Percentiles rank a stretch among this genome's conserved stretches.
phyloP scores from a whole-genome alignment of 768 basidiomycete species.

The Amanita fuliginea region DNA sequence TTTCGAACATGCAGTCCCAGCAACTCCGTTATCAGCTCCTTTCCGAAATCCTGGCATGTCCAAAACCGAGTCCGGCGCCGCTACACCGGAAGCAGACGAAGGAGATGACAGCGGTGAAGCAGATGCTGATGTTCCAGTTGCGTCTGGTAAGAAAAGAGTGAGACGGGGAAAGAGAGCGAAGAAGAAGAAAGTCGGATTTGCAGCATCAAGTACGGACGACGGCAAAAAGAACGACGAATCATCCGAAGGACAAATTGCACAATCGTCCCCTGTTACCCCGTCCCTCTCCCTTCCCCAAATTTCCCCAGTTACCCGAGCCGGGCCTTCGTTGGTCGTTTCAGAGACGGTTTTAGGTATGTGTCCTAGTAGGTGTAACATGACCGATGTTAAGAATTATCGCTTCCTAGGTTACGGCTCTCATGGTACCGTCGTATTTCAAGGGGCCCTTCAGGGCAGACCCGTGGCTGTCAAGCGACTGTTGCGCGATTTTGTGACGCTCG shows the following conservation, averaged over 20 bases:
- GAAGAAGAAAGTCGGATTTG: constrained; percentile 35
- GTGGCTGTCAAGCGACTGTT: constrained; percentile 98
- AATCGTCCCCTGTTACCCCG: constrained; percentile 9
- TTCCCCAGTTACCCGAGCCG: constrained; percentile 13
- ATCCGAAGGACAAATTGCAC: constrained; percentile 8
- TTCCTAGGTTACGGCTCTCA: constrained; percentile 83
- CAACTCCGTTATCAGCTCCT: neutral
- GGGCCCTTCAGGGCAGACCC: constrained; percentile 91
- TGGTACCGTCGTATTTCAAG: constrained; percentile 91
- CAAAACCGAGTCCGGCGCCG: neutral
- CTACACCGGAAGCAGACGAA: constrained; percentile 21
- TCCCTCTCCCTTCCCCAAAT: constrained; percentile 16
- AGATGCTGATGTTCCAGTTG: constrained; percentile 24
- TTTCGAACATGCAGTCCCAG: neutral
- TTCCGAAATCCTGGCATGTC: neutral
- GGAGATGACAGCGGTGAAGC: constrained; percentile 37
- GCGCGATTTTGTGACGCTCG: constrained; percentile 91
- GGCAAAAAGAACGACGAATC: constrained; percentile 26
- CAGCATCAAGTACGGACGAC: constrained; percentile 27
- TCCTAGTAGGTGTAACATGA: neutral
- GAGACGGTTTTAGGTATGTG: constrained; percentile 62
- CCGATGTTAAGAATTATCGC: constrained; percentile 4
- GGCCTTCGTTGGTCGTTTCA: constrained; percentile 56
- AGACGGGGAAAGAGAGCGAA: constrained; percentile 43
- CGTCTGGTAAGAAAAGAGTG: constrained; percentile 34